These are phyloP conservation scores for Phytophthora hibernalis DNA, from an alignment of 352 stramenopile genomes.

Conservation along the genomic window DNA sequence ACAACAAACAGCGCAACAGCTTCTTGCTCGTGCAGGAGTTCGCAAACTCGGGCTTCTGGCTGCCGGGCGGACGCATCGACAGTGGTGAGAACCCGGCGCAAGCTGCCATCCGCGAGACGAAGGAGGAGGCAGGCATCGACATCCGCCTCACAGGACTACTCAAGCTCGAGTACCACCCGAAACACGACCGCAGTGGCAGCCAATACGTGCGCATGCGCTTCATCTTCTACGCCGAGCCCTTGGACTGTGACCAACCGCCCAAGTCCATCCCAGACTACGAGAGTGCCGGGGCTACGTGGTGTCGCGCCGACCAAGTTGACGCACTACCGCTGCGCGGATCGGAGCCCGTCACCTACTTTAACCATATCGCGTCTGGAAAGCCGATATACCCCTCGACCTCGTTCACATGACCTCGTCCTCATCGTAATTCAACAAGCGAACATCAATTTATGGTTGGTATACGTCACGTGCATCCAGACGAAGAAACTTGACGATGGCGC, in stretches of 20 bases:
- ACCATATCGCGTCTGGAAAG: conserved; percentile 72
- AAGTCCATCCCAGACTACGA: conserved; percentile 92
- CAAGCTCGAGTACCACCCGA: conserved; percentile 89
- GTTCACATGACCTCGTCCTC: conserved; percentile 66
- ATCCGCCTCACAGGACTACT: conserved; percentile 80
- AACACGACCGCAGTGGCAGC: conserved; percentile 68
- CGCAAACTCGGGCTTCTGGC: conserved; percentile 86
- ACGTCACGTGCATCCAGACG: conserved; percentile 61
- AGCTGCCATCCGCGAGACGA: conserved; percentile 86
- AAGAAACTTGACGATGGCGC: conserved; percentile 78
- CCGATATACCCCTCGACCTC: conserved; percentile 81
- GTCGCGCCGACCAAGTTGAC: conserved; percentile 69
- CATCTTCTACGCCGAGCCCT: conserved; percentile 82
- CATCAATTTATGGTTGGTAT: conserved; percentile 56
- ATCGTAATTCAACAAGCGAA: conserved; percentile 21
- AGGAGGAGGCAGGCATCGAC: conserved; percentile 86
- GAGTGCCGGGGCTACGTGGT: conserved; percentile 85
- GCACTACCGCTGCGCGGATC: conserved; percentile 73
- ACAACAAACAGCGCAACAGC: conserved; percentile 84
- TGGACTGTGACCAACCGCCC: conserved; percentile 78
- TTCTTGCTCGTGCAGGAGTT: conserved; percentile 90
- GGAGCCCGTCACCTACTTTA: conserved; percentile 79
- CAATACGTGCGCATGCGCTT: conserved; percentile 90
- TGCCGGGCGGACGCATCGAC: conserved; percentile 82
- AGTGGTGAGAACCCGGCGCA: conserved; percentile 77